Base-by-base conservation (phyloP, 306 rosid species). In the Vachellia pachyceras region DNA sequence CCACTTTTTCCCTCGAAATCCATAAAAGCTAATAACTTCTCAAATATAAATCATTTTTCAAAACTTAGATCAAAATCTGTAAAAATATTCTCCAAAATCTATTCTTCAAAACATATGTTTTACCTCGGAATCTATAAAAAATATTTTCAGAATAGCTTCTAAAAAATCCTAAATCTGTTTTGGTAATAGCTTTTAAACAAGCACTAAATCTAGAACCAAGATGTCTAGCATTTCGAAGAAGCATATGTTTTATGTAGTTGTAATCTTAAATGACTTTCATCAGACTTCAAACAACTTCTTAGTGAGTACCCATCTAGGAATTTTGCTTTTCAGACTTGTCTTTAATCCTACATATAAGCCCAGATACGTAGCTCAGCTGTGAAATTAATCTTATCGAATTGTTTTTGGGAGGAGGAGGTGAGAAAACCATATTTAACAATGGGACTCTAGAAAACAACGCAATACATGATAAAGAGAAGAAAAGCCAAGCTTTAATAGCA, bases 391-490 rank as follows among this genome's bases (percentile, higher is more conserved):
- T 69, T 5, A 69, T 44, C 7, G 23, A 25, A 44, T 12, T 69
- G 55, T 15, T 49, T 52, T 49, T 49, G 35, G 5, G 52, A 1
- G 52, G 52, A 12, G 52, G 52, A 5, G 52, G 52, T 13, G 52
- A 12, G 40, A 75, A 40, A 44, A 14, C 46, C 3, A 23, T 36
- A 57, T 36, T 74, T 58, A 58, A 11, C 29, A 54, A 20, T 36
- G 6, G 39, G 20, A 40, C 65, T 6, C 18, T 5, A 7, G 46
- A 70, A 68, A 64, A 80, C 46, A 6, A n/a, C 1, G 33, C 36
- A 79, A 65, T 64, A 76, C 4, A 35, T 73, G 11, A 23, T n/a
- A 45, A 42, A 70, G 55, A 22, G 36, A 44, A 70, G 37, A 70
- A 76, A 76, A 61, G 7, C 6, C 13, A 20, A n/a, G 39, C 10